phyloP scores from a whole-genome alignment of 1,139 yeast genomes.

The Tardiomyces digboiensis region DNA sequence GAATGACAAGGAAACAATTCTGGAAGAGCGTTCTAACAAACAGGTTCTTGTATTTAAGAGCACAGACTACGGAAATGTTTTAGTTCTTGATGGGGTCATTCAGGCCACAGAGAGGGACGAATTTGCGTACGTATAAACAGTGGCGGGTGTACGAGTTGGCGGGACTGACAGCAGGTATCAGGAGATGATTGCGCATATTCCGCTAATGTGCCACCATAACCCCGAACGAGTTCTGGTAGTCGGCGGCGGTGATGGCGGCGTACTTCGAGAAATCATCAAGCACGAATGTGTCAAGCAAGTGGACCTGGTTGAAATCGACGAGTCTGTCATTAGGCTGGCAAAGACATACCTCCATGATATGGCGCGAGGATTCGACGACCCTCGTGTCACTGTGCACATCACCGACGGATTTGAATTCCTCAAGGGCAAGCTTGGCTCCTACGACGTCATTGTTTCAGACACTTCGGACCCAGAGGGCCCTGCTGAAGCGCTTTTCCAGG shows the following conservation, averaged over 20 bases:
- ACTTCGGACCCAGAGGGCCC: conserved; percentile 98
- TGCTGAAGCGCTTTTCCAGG: conserved; percentile 81
- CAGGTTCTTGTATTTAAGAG: conserved; percentile 69
- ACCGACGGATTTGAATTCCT: conserved; percentile 92
- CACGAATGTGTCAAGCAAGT: conserved; percentile 79
- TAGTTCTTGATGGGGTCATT: conserved; percentile 83
- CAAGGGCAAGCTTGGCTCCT: conserved; percentile 30
- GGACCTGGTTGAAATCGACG: conserved; percentile 87
- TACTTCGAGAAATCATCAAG: conserved; percentile 82
- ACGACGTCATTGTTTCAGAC: conserved; percentile 89
- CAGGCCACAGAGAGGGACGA: conserved; percentile 95
- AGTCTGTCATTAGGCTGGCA: conserved; percentile 73
- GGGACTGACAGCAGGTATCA: conserved; percentile 41
- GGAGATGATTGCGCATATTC: conserved; percentile 91
- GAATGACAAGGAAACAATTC: background rate
- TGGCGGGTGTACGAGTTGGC: no score
- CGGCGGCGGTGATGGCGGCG: conserved; percentile 98
- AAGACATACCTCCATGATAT: conserved; percentile 78
- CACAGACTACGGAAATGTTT: conserved; percentile 81
- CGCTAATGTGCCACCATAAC: conserved; percentile 80
- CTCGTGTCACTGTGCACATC: conserved; percentile 73
- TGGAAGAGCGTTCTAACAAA: conserved; percentile 5
- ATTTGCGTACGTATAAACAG: conserved; percentile 46
- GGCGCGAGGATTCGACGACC: conserved; percentile 71
- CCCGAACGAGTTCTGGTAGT: conserved; percentile 85